These are phyloP conservation scores for Lipomyces chichibuensis DNA, from an alignment of 805 yeast genomes.

Conservation along the genomic window DNA sequence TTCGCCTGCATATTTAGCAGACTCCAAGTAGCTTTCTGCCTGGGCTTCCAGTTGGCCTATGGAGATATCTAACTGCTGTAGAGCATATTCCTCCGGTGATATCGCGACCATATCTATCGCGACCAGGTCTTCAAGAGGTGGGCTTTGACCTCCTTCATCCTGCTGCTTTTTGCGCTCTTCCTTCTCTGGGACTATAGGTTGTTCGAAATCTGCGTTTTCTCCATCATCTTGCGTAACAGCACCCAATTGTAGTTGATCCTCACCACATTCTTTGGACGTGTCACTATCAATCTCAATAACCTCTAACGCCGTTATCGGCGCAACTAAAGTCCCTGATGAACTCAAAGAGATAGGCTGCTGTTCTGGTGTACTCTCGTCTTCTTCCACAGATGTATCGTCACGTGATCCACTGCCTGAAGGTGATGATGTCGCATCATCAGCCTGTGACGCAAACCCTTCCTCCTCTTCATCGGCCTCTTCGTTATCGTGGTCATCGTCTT, in stretches of 20 bases:
- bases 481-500: background rate
- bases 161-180: background rate
- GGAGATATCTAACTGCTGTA: background rate
- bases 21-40: conserved; percentile 2
- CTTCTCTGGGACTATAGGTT: background rate
- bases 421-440: conserved; percentile 4
- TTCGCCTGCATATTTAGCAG: background rate
- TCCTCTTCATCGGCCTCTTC: conserved; percentile 4
- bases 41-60: conserved; percentile 1
- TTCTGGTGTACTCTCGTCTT: background rate
- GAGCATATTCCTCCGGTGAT: background rate
- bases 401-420: background rate
- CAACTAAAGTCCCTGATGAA: background rate
- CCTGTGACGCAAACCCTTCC: background rate
- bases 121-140: background rate
- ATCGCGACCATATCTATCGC: background rate
- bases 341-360: background rate
- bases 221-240: background rate
- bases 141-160: background rate
- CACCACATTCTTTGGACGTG: background rate
- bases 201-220: conserved; percentile 8
- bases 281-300: conserved; percentile 1
- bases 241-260: background rate
- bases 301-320: background rate
- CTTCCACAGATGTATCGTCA: background rate